Evolutionary conservation across 1,284 basidiomycete genomes (phyloP).

Genomic region (Waitea zeae): DNA sequence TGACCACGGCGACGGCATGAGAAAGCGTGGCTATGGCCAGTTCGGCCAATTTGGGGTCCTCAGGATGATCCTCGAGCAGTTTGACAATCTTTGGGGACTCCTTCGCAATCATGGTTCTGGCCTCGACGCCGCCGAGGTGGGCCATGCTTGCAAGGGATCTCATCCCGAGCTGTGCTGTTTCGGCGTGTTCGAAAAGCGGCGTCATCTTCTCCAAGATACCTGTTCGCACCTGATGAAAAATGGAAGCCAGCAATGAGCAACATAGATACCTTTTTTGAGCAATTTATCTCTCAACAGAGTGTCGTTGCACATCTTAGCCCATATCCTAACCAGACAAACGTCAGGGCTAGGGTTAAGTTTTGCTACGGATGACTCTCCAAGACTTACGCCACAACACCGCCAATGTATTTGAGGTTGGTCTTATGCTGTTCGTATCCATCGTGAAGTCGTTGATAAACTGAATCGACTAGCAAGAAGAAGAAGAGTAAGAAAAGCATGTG

Average conservation of each 20-base stretch:
- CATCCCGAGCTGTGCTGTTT: constrained; percentile 30
- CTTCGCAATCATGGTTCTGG: constrained; percentile 32
- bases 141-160: constrained; percentile 38
- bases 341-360: too few relatives aligned
- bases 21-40: constrained; percentile 31
- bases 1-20: constrained; percentile 30
- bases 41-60: constrained; percentile 31
- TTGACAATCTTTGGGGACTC: constrained; percentile 21
- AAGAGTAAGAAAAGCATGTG: too few relatives aligned
- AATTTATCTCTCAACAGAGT: constrained; percentile 37
- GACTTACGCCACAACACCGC: too few relatives aligned
- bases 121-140: constrained; percentile 35
- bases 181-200: constrained; percentile 15
- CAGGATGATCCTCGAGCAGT: constrained; percentile 26
- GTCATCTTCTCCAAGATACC: background rate
- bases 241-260: background rate
- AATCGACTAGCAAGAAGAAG: too few relatives aligned
- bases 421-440: too few relatives aligned
- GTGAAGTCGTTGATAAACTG: too few relatives aligned
- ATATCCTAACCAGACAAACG: constrained; percentile 44
- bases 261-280: constrained; percentile 28
- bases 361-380: too few relatives aligned
- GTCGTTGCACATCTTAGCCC: constrained; percentile 44
- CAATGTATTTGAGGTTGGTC: too few relatives aligned
- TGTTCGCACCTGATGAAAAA: background rate